These are phyloP conservation scores for Mortierella claussenii DNA, from an alignment of 192 early-diverging fungal genomes.

Conservation along the genomic window DNA sequence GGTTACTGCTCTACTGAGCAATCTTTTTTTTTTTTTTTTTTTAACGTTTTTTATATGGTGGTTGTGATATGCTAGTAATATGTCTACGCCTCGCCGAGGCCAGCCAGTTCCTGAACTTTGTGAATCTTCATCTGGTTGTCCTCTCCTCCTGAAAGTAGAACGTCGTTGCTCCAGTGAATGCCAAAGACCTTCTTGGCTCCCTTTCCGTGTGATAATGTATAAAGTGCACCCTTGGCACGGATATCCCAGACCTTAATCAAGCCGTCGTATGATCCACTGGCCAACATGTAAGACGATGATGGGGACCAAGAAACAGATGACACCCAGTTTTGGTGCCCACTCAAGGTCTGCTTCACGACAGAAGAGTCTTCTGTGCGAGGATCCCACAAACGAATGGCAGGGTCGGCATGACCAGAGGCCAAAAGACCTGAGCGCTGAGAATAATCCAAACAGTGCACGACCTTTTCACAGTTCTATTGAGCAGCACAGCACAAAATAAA, in stretches of 20 bases:
- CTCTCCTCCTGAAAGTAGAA: conserved; percentile 82
- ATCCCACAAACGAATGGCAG: conserved; percentile 90
- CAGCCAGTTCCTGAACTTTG: conserved; percentile 49
- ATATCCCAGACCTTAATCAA: conserved; percentile 95
- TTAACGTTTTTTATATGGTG: no score
- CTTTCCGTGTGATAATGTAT: conserved; percentile 66
- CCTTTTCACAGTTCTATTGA: conserved; percentile 85
- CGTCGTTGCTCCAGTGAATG: conserved; percentile 75
- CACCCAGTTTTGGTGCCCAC: conserved; percentile 87
- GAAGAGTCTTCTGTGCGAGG: conserved; percentile 80
- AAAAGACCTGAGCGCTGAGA: conserved; percentile 75
- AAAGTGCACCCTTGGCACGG: conserved; percentile 85
- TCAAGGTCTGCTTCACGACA: conserved; percentile 80
- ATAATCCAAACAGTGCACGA: conserved; percentile 79
- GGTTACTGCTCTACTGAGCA: no score
- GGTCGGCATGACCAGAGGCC: conserved; percentile 91
- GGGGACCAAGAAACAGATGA: conserved; percentile 88
- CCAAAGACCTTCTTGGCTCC: conserved; percentile 72
- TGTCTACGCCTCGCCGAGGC: no score
- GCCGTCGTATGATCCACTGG: conserved; percentile 88
- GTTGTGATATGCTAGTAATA: no score
- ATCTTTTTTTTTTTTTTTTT: no score
- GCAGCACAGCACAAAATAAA: neutral
- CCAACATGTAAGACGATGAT: conserved; percentile 76
- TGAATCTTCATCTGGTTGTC: conserved; percentile 73